phyloP scores from a whole-genome alignment of 306 rosid species.

The Alnus glutinosa region DNA sequence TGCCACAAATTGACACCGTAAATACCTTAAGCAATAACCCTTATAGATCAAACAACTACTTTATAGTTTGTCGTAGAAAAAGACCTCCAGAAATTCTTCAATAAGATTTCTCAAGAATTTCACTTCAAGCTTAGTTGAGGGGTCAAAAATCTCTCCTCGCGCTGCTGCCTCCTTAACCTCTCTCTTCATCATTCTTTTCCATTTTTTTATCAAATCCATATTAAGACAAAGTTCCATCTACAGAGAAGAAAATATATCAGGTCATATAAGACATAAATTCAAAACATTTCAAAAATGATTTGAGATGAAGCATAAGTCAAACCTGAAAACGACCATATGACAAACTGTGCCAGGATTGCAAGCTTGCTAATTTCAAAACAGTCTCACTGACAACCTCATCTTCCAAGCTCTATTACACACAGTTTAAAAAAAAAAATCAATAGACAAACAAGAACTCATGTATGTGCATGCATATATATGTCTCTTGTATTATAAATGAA shows the following conservation, averaged over 20 bases:
- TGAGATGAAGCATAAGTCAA: slow-evolving; percentile 26
- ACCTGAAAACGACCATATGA: slow-evolving; percentile 98
- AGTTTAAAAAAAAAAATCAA: not conserved
- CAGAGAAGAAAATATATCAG: slow-evolving; percentile 21
- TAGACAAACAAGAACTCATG: not conserved
- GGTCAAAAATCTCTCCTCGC: slow-evolving; percentile 63
- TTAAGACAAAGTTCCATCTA: slow-evolving; percentile 96
- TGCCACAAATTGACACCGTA: slow-evolving; percentile 30
- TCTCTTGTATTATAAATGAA: not conserved
- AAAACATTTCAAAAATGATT: slow-evolving; percentile 12
- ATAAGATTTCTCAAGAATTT: slow-evolving; percentile 76
- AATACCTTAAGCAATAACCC: slow-evolving; percentile 2
- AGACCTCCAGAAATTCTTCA: slow-evolving; percentile 91
- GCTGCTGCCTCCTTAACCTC: slow-evolving; percentile 66
- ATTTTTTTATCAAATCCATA: slow-evolving; percentile 80
- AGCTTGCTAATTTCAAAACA: slow-evolving; percentile 76
- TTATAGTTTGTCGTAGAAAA: slow-evolving; percentile 23
- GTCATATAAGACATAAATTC: slow-evolving; percentile 17
- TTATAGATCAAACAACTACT: slow-evolving; percentile 9
- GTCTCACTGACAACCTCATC: slow-evolving; percentile 90
- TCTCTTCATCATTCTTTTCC: slow-evolving; percentile 86
- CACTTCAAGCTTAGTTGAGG: slow-evolving; percentile 67
- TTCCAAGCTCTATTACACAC: slow-evolving; percentile 82
- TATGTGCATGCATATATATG: not conserved
- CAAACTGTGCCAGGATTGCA: slow-evolving; percentile 92